Evolutionary conservation across 306 rosid species (phyloP).

Genomic region (Prosopis cineraria): DNA sequence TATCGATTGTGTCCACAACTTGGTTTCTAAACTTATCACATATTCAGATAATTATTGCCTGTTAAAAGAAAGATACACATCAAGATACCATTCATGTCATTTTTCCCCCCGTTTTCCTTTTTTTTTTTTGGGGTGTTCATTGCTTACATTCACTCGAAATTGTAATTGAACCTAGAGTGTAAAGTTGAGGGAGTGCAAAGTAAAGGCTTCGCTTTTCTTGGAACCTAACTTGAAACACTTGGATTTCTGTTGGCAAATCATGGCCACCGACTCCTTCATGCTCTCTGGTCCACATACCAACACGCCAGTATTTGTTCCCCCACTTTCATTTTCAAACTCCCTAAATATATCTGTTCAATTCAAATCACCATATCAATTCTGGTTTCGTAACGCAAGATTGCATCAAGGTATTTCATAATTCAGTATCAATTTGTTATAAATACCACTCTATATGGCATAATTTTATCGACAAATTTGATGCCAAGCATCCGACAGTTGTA

Average conservation of each 20-base stretch:
- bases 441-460: too few relatives aligned
- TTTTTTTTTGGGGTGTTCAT: not conserved
- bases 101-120: too few relatives aligned
- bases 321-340: slow-evolving; percentile 47
- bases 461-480: not conserved
- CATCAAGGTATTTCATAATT: not conserved
- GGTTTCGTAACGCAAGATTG: not conserved
- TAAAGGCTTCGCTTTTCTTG: slow-evolving; percentile 49
- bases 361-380: slow-evolving; percentile 1
- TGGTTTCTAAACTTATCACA: not conserved
- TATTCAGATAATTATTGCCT: not conserved
- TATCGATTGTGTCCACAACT: not conserved
- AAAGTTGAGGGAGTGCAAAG: slow-evolving; percentile 84
- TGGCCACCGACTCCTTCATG: slow-evolving; percentile 76
- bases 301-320: slow-evolving; percentile 62
- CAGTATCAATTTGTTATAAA: not conserved
- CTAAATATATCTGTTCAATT: slow-evolving; percentile 61
- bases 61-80: not conserved
- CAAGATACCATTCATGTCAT: not conserved
- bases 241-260: slow-evolving; percentile 48
- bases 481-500: not conserved
- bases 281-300: slow-evolving; percentile 82
- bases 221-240: slow-evolving; percentile 43
- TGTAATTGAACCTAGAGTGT: slow-evolving; percentile 46
- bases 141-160: not conserved